Evolutionary conservation across 768 basidiomycete genomes (phyloP), one percentile per base, ranked within the genome.

Genomic region (Hygrocybe coccinea): DNA sequence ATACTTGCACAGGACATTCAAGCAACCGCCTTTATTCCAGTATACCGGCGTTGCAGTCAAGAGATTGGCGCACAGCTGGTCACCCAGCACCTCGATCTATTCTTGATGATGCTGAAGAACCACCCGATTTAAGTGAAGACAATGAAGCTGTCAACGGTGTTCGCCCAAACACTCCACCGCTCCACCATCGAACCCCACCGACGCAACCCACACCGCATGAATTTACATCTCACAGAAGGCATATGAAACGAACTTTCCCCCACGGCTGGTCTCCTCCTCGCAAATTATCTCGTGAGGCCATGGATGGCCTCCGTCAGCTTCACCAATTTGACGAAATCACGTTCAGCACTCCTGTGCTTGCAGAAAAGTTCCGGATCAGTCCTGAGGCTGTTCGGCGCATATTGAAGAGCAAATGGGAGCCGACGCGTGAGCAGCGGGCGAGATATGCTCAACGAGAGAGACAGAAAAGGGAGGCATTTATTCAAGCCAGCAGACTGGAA

Each of bases 321-420:
- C 79, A 91, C 65, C 69, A 71, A 38, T 66, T 83, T 44, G 83
- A 92, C 64, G 83, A 85, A 7, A 75, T 74, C 47, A 79, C 71
- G 46, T 91, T 86, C 71, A 79, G 76, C 35, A 86, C 85, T 11
- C 77, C 82, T 24, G 70, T 82, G 0, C 80, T 94, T n/a, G 84
- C 89, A 14, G 80, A 85, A 56, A 80, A 79, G 65, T 93, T 93
- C 71, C 83, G 76, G 66, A 82, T 92, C 66, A 87, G 85, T 61
- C 82, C 86, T 35, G 91, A 94, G 73, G 89, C 86, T 9, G 85
- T 92, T 36, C 74, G 86, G 57, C 74, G 91, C 63, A 89, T 94
- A 55, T 68, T 93, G 63, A 85, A 82, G 72, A 87, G 86, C 69
- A 82, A 75, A 59, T 92, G 86, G 83, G 74, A 78, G 65, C 85